A percentile compares a stretch with the other conserved stretches of the same genome.
Evolutionary conservation across 805 yeast genomes (phyloP).

Genomic region (Saccharomycopsis guyanensis): DNA sequence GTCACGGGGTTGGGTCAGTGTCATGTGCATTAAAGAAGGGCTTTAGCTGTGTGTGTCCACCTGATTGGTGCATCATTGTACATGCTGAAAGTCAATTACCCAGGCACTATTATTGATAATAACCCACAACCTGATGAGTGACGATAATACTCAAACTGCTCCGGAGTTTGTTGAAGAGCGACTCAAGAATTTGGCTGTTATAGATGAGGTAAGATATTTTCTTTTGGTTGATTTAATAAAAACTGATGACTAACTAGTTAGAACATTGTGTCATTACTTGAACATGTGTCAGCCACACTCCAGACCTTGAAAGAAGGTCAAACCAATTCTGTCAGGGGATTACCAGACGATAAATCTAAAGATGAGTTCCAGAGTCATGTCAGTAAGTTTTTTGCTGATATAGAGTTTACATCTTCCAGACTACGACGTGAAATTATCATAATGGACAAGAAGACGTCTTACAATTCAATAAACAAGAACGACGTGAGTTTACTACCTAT

Average conservation of each 20-base stretch:
- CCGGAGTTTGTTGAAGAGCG: conserved; percentile 39
- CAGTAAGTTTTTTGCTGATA: conserved; percentile 40
- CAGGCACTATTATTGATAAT: too few relatives aligned
- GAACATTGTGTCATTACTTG: conserved; percentile 44
- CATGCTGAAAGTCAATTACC: too few relatives aligned
- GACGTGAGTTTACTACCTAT: conserved; percentile 58
- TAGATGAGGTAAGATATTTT: conserved; percentile 33
- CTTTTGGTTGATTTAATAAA: not conserved
- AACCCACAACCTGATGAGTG: too few relatives aligned
- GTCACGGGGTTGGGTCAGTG: not conserved
- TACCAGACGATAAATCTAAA: conserved; percentile 26
- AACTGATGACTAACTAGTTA: conserved; percentile 19
- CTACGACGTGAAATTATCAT: conserved; percentile 60
- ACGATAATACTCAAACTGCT: conserved; percentile 6
- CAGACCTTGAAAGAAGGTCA: conserved; percentile 33
- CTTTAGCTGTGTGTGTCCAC: not conserved
- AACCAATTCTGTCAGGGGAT: conserved; percentile 23
- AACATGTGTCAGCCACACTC: conserved; percentile 40
- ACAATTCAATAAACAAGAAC: conserved; percentile 36
- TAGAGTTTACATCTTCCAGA: conserved; percentile 51
- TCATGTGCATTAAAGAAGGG: not conserved
- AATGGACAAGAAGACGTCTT: conserved; percentile 53
- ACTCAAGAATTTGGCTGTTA: conserved; percentile 42
- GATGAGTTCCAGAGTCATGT: conserved; percentile 38
- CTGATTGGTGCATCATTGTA: not conserved